These are phyloP conservation scores for Jamesozyma rosinii DNA, from an alignment of 805 yeast species.

Conservation along the genomic window DNA sequence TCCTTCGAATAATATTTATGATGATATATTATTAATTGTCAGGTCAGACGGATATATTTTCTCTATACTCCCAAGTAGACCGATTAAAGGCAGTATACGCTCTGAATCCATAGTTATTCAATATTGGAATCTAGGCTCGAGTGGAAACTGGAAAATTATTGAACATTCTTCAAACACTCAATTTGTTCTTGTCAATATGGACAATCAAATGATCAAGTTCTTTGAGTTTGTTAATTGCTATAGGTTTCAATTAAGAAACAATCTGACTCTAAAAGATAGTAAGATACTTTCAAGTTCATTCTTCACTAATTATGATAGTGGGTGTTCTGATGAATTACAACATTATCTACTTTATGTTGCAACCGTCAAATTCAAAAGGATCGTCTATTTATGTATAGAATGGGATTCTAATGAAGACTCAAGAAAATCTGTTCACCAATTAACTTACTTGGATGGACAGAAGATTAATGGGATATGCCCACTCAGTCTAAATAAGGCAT, in stretches of 20 bases:
- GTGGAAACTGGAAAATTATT: conserved; percentile 15
- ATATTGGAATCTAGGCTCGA: conserved; percentile 15
- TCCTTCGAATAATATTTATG: not conserved
- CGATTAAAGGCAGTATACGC: conserved; percentile 1
- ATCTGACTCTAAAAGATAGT: conserved; percentile 14
- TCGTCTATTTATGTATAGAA: conserved; percentile 21
- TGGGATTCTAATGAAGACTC: conserved; percentile 17
- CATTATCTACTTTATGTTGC: conserved; percentile 18
- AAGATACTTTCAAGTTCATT: conserved; percentile 9
- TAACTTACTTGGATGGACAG: conserved; percentile 17
- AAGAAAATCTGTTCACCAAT: conserved; percentile 20
- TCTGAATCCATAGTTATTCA: conserved; percentile 11
- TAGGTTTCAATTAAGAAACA: conserved; percentile 17
- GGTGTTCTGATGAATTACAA: not conserved
- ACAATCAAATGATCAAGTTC: conserved; percentile 16
- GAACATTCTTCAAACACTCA: conserved; percentile 8
- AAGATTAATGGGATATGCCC: conserved; percentile 14
- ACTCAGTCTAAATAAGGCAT: conserved; percentile 11
- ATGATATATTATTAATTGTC: conserved; percentile 11
- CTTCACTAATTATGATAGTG: not conserved
- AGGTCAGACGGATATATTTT: conserved; percentile 13
- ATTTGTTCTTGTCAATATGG: conserved; percentile 12
- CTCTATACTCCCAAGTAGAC: conserved; percentile 9
- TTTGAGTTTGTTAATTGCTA: conserved; percentile 10
- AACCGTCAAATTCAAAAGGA: conserved; percentile 11